Conservation (phyloP, 2,329 filamentous ascomycete genomes). For the Phyllosticta citriasiana region DNA sequence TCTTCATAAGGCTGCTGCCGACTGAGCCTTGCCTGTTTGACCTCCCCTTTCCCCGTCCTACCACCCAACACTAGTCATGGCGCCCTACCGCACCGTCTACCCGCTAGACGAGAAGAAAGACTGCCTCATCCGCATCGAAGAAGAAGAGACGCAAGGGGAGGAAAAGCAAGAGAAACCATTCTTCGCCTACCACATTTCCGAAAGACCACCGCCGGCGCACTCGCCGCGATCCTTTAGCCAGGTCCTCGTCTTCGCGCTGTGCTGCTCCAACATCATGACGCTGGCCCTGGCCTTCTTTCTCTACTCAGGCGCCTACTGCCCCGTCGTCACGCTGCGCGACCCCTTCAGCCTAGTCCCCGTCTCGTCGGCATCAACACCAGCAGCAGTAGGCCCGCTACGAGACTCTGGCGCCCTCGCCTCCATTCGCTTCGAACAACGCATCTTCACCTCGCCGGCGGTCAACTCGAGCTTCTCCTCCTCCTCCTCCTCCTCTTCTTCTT, state of each 20-base stretch:
- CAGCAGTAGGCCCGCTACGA: not conserved
- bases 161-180: not conserved
- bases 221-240: constrained; percentile 2
- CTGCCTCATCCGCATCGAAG: not conserved
- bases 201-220: not conserved
- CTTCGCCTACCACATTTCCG: not conserved
- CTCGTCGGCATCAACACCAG: not conserved
- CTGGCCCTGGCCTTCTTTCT: constrained; percentile 5
- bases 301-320: constrained; percentile 7
- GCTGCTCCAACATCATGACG: constrained; percentile 7
- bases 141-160: not conserved
- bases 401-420: not conserved
- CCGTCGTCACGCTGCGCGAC: not conserved
- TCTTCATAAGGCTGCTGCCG: not conserved
- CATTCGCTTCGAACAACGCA: constrained; percentile 6
- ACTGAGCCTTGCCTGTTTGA: not conserved
- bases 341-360: not conserved
- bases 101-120: not conserved
- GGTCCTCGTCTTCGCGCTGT: constrained; percentile 9
- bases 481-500: not conserved
- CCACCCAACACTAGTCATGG: not conserved
- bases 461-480: not conserved
- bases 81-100: not conserved
- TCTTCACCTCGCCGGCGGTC: not conserved
- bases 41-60: not conserved